Percentiles rank a stretch among this genome's conserved stretches.
Conservation (phyloP, 2,329 filamentous ascomycete genomes). For the Trichoderma sp. region DNA sequence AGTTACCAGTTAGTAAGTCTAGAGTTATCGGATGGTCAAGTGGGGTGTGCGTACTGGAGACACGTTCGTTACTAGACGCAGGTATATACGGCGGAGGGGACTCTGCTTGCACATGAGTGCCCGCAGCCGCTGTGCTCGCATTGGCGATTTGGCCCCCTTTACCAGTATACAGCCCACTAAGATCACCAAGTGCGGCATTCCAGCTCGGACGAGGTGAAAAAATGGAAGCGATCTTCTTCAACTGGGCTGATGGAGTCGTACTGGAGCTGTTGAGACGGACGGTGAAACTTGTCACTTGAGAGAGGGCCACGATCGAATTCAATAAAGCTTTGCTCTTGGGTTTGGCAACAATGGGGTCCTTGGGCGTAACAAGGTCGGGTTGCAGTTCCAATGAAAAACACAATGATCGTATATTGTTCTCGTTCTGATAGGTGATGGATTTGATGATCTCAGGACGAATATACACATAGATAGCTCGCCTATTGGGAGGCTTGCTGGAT, state of each 20-base stretch:
- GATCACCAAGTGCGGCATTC: background rate
- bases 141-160: background rate
- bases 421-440: background rate
- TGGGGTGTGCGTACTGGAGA: background rate
- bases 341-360: background rate
- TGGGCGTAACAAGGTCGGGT: background rate
- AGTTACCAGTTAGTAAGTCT: background rate
- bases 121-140: background rate
- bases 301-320: background rate
- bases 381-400: background rate
- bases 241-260: background rate
- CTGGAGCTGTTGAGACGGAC: background rate
- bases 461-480: background rate
- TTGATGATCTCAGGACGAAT: background rate
- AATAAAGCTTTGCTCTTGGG: background rate
- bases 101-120: background rate
- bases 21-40: background rate
- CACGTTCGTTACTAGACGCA: background rate
- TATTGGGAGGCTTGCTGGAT: background rate
- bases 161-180: background rate
- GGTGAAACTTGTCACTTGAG: background rate
- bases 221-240: background rate
- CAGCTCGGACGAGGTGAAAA: background rate
- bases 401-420: background rate
- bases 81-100: background rate